These are phyloP conservation scores for Malassezia furfur DNA, from an alignment of 1,284 basidiomycete species.

Conservation along the genomic window DNA sequence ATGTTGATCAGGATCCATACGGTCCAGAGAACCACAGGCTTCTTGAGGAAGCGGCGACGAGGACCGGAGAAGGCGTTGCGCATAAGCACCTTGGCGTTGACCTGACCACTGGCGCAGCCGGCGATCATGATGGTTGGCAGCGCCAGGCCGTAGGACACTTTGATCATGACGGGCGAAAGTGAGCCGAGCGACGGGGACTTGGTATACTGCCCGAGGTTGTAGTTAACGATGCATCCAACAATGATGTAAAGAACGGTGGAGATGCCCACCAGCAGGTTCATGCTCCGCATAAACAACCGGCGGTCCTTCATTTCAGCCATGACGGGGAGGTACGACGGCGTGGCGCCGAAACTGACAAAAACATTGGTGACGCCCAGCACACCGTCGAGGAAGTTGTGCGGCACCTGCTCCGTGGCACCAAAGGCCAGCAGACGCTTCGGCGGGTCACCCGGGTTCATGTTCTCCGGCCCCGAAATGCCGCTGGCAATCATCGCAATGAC, in stretches of 20 bases:
- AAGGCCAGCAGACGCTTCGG: constrained; percentile 26
- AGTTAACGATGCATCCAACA: constrained; percentile 37
- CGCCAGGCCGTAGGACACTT: constrained; percentile 36
- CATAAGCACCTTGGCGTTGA: constrained; percentile 32
- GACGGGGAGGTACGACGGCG: constrained; percentile 33
- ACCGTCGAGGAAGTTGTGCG: constrained; percentile 29
- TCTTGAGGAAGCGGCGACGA: constrained; percentile 6
- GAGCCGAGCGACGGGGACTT: constrained; percentile 36
- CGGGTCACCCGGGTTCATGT: constrained; percentile 20
- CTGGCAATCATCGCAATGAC: constrained; percentile 38
- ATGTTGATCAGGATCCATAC: constrained; percentile 33
- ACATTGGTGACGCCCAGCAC: constrained; percentile 31
- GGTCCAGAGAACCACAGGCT: constrained; percentile 16
- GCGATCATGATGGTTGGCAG: constrained; percentile 38
- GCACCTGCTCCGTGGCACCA: constrained; percentile 23
- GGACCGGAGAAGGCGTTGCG: constrained; percentile 25
- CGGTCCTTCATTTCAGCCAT: constrained; percentile 39
- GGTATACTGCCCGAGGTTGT: constrained; percentile 38
- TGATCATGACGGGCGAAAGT: constrained; percentile 22
- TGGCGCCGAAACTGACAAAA: constrained; percentile 32
- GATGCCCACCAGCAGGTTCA: constrained; percentile 22
- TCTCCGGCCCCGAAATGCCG: constrained; percentile 29
- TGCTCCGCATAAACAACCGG: constrained; percentile 27
- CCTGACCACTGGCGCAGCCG: constrained; percentile 34
- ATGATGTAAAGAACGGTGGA: constrained; percentile 37